These are phyloP conservation scores for Tarenaya hassleriana DNA, from an alignment of 345 rosid genomes.

Conservation along the genomic window DNA sequence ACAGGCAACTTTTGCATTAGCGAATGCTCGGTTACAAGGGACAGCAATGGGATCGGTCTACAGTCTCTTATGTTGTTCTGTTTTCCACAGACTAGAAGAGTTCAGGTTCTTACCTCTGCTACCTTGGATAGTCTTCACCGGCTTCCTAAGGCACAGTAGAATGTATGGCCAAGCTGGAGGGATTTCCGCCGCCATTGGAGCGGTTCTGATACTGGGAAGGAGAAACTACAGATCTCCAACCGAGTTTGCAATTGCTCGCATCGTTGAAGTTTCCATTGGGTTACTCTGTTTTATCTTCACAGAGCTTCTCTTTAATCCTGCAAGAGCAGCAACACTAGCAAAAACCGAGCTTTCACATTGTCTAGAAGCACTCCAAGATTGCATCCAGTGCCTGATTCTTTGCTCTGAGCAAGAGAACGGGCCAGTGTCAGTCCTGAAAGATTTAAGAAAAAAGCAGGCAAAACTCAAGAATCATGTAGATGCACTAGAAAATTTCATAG, in stretches of 20 bases:
- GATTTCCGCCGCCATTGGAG: constrained; percentile 51
- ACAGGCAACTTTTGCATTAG: constrained; percentile 47
- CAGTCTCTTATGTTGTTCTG: constrained; percentile 46
- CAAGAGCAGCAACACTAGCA: constrained; percentile 54
- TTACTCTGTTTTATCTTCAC: constrained; percentile 42
- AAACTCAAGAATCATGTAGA: constrained; percentile 31
- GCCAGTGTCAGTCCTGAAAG: constrained; percentile 20
- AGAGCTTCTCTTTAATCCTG: constrained; percentile 43
- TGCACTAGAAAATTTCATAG: constrained; percentile 30
- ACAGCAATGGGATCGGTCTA: constrained; percentile 73
- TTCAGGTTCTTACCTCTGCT: constrained; percentile 48
- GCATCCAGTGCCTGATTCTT: constrained; percentile 26
- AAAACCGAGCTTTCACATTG: constrained; percentile 36
- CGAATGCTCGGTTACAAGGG: constrained; percentile 67
- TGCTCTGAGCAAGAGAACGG: constrained; percentile 23
- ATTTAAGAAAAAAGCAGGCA: constrained; percentile 30
- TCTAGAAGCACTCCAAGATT: constrained; percentile 27
- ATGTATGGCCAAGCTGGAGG: constrained; percentile 63
- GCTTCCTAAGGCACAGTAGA: constrained; percentile 54
- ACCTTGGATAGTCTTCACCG: constrained; percentile 54
- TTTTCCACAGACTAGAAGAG: constrained; percentile 32
- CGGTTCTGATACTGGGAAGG: constrained; percentile 59
- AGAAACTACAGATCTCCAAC: constrained; percentile 44
- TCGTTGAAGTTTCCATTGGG: constrained; percentile 53
- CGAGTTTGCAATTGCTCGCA: constrained; percentile 51